Percentiles rank a stretch among this genome's conserved stretches.
Conservation (phyloP, 805 yeast genomes). For the Candida broadrunensis region DNA sequence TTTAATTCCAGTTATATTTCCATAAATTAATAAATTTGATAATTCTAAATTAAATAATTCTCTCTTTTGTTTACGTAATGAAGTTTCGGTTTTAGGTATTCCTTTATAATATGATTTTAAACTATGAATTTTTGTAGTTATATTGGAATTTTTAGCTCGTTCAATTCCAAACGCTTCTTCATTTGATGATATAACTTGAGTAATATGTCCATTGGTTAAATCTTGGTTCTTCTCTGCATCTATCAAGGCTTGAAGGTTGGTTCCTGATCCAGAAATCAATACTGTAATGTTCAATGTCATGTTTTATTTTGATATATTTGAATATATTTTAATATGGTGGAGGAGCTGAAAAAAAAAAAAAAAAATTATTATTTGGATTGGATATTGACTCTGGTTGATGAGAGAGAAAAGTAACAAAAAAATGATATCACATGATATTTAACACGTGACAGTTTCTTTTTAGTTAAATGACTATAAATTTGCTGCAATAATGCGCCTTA, state of each 20-base stretch:
- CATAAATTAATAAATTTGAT: constrained; percentile 61
- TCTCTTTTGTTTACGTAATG: constrained; percentile 59
- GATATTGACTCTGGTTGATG: too few relatives aligned
- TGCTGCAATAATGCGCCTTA: too few relatives aligned
- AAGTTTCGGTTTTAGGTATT: constrained; percentile 65
- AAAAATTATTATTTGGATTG: too few relatives aligned
- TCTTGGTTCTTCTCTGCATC: constrained; percentile 55
- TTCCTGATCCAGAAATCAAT: constrained; percentile 90
- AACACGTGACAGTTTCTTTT: too few relatives aligned
- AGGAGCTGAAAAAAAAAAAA: too few relatives aligned
- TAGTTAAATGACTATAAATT: too few relatives aligned
- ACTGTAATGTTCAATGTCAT: constrained; percentile 50
- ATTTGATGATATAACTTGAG: constrained; percentile 81
- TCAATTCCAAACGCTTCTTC: constrained; percentile 82
- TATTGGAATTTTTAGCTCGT: constrained; percentile 68
- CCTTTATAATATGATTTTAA: constrained; percentile 73
- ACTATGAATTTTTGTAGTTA: constrained; percentile 71
- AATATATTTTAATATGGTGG: too few relatives aligned
- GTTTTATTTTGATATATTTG: too few relatives aligned
- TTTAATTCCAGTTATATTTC: constrained; percentile 32
- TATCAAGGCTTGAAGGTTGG: constrained; percentile 92
- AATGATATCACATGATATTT: too few relatives aligned
- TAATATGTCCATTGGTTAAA: constrained; percentile 43
- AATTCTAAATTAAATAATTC: constrained; percentile 74
- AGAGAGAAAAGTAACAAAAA: too few relatives aligned